Percentiles rank a stretch among this genome's conserved stretches.
These are phyloP conservation scores for Chlorella sp. DNA, from an alignment of 139 green algal genomes.

Conservation along the genomic window DNA sequence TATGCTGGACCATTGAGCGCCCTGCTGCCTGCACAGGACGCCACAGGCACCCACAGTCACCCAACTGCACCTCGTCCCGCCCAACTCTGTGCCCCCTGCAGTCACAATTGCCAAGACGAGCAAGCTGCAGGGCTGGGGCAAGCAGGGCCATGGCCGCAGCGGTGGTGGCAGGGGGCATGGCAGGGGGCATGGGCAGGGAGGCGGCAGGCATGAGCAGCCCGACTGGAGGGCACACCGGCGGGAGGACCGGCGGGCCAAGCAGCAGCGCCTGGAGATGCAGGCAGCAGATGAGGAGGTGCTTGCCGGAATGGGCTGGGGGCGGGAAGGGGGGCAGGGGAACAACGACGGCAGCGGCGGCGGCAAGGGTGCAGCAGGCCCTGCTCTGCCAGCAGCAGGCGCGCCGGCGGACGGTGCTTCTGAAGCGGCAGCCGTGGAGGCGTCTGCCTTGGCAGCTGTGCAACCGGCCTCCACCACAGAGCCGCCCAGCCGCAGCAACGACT, in stretches of 20 bases:
- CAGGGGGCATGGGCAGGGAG: not conserved
- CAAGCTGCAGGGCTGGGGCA: constrained; percentile 2
- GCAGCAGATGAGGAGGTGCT: not conserved
- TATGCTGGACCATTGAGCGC: too few relatives aligned
- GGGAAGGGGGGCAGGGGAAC: not conserved
- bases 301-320: not conserved
- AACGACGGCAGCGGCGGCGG: not conserved
- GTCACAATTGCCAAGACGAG: constrained; percentile 26
- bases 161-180: not conserved
- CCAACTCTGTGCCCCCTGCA: too few relatives aligned
- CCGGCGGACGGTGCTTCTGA: too few relatives aligned
- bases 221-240: not conserved
- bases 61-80: too few relatives aligned
- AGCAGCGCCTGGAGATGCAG: not conserved
- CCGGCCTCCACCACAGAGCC: too few relatives aligned
- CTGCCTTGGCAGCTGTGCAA: too few relatives aligned
- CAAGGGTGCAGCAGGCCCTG: too few relatives aligned
- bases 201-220: not conserved
- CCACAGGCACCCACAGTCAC: too few relatives aligned
- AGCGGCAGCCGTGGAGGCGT: too few relatives aligned
- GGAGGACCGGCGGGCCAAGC: not conserved
- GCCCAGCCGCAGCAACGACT: not conserved
- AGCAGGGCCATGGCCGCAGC: not conserved
- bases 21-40: too few relatives aligned
- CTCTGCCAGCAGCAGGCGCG: too few relatives aligned